A percentile compares a stretch with the other conserved stretches of the same genome.
phyloP scores from a whole-genome alignment of 2,329 filamentous ascomycete genomes.

The Alternaria hordeiaustralica region DNA sequence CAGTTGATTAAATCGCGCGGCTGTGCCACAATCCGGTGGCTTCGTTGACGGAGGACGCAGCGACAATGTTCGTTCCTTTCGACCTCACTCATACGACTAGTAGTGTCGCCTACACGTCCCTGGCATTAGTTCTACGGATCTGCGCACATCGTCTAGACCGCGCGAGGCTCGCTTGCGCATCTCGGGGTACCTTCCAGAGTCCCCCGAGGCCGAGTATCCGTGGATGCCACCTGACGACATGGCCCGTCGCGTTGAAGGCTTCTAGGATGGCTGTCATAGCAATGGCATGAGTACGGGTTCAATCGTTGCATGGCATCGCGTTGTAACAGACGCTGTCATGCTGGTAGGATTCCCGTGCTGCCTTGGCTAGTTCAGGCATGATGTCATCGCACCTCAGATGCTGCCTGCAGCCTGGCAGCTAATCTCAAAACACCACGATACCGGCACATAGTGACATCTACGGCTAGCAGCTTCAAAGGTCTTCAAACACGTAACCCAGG shows the following conservation, averaged over 20 bases:
- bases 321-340: not conserved
- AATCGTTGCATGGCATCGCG: not conserved
- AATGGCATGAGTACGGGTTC: not conserved
- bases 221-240: not conserved
- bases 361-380: not conserved
- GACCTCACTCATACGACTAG: not conserved
- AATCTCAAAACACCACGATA: not conserved
- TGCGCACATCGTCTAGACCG: not conserved
- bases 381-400: not conserved
- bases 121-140: not conserved
- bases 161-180: not conserved
- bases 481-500: not conserved
- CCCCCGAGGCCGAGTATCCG: not conserved
- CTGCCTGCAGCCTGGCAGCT: not conserved
- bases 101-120: not conserved
- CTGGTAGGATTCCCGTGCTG: not conserved
- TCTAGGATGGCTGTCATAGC: too few relatives aligned
- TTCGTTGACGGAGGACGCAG: too few relatives aligned
- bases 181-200: not conserved
- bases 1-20: not conserved
- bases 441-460: not conserved
- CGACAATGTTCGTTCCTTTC: not conserved
- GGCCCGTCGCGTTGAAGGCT: too few relatives aligned
- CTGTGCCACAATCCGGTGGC: not conserved
- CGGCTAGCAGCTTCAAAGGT: not conserved